Evolutionary conservation across 306 rosid genomes (phyloP).

Genomic region (Hippophae tibetana): DNA sequence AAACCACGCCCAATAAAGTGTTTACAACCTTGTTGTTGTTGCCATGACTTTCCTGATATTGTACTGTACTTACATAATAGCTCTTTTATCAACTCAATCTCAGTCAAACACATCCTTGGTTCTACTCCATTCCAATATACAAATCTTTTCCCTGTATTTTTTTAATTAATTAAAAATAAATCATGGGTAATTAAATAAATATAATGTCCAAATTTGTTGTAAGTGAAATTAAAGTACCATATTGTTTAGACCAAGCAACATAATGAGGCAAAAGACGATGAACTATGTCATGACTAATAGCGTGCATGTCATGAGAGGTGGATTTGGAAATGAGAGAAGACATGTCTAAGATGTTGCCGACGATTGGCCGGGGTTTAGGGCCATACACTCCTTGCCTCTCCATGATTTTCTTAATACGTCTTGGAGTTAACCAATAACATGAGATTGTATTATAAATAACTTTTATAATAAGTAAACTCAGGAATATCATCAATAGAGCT

Average conservation of each 20-base stretch:
- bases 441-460: constrained; percentile 39
- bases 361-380: constrained; percentile 56
- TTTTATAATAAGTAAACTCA: constrained; percentile 28
- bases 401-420: constrained; percentile 64
- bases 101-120: constrained; percentile 45
- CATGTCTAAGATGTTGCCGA: constrained; percentile 73
- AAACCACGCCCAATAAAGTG: constrained; percentile 42
- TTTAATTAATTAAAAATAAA: no score
- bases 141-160: constrained; percentile 28
- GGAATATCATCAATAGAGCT: constrained; percentile 19
- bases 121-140: constrained; percentile 41
- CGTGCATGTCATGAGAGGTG: constrained; percentile 60
- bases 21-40: constrained; percentile 40
- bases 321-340: constrained; percentile 46
- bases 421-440: constrained; percentile 58
- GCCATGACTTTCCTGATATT: constrained; percentile 43
- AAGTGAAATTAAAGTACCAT: constrained; percentile 26
- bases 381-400: constrained; percentile 83
- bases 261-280: constrained; percentile 81
- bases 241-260: constrained; percentile 59
- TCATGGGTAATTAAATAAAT: no score
- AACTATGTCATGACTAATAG: constrained; percentile 71
- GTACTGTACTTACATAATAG: constrained; percentile 31
- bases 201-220: no score
- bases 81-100: constrained; percentile 36